Percentiles rank a stretch among this genome's conserved stretches.
Conservation (phyloP, 2,329 filamentous ascomycete species). For the Hymenoscyphus albidus region DNA sequence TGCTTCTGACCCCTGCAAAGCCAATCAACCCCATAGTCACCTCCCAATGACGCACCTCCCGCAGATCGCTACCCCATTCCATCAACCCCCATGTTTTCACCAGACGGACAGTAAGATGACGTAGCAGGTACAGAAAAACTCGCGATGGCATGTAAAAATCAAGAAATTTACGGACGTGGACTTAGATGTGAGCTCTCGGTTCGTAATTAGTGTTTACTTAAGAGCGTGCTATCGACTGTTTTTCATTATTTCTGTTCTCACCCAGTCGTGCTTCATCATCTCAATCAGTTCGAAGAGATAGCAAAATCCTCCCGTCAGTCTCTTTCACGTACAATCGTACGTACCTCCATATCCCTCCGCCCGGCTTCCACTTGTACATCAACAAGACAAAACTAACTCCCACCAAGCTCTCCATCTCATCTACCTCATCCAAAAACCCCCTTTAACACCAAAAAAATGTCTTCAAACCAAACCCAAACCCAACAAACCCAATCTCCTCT, state of each 20-base stretch:
- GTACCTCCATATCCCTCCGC: no score
- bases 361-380: no score
- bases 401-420: neutral
- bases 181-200: neutral
- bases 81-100: neutral
- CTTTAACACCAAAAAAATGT: neutral
- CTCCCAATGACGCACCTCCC: neutral
- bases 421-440: neutral
- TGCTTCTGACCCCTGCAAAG: neutral
- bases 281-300: no score
- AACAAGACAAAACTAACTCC: no score
- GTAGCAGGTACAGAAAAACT: neutral
- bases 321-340: no score
- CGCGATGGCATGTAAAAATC: neutral
- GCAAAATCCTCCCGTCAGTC: no score
- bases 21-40: neutral
- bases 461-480: neutral
- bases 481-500: neutral
- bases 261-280: no score
- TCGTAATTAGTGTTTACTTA: neutral
- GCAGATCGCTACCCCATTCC: neutral
- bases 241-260: no score
- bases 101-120: neutral
- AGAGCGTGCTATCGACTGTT: no score
- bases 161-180: neutral